Evolutionary conservation across 371 early-diverging fungal species (phyloP).

Genomic region (Lichtheimia corymbifera): DNA sequence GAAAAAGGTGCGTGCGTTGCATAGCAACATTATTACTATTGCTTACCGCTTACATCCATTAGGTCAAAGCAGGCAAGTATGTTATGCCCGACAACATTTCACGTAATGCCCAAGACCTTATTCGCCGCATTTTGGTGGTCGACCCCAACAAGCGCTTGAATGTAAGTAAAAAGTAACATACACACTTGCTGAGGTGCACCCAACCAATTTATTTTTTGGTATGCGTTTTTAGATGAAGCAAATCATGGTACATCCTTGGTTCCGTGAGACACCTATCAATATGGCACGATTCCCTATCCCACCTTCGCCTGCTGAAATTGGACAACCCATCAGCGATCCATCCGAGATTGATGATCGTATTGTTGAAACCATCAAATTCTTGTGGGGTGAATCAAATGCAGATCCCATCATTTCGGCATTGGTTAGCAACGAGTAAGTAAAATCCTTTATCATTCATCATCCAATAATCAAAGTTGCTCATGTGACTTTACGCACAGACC

Average conservation of each 20-base stretch:
- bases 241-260: constrained; percentile 42
- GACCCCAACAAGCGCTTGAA: constrained; percentile 46
- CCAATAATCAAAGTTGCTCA: constrained; percentile 7
- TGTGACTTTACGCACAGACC: constrained; percentile 23
- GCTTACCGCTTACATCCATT: constrained; percentile 7
- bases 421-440: constrained; percentile 42
- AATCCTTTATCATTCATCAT: not conserved
- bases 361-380: constrained; percentile 36
- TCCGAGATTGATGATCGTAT: constrained; percentile 39
- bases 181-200: not conserved
- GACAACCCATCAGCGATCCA: constrained; percentile 26
- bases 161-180: constrained; percentile 26
- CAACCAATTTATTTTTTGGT: not conserved
- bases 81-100: constrained; percentile 71
- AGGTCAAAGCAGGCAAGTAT: constrained; percentile 60
- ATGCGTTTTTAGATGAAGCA: constrained; percentile 26
- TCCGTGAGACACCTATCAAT: constrained; percentile 26
- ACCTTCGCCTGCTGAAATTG: constrained; percentile 36
- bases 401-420: constrained; percentile 41
- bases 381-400: constrained; percentile 41
- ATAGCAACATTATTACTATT: too few relatives aligned
- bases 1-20: constrained; percentile 56
- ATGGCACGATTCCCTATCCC: constrained; percentile 24
- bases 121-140: constrained; percentile 48
- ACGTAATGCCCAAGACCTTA: constrained; percentile 62